Percentiles rank a stretch among this genome's conserved stretches.
These are phyloP conservation scores for Leavenworthia alabamica DNA, from an alignment of 345 rosid species.

Conservation along the genomic window DNA sequence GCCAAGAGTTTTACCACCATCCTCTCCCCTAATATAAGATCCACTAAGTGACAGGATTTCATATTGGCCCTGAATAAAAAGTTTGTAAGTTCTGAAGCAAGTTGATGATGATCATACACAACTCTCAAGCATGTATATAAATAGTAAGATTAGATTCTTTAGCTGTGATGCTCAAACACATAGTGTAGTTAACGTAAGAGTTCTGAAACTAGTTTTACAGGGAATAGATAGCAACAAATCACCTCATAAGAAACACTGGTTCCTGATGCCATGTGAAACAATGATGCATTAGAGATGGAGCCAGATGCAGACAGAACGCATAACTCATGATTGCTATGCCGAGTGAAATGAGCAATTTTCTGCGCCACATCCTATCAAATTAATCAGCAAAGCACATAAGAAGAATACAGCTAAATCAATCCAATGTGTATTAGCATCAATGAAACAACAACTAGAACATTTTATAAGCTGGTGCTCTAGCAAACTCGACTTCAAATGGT, in stretches of 20 bases:
- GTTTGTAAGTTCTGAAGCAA: constrained; percentile 12
- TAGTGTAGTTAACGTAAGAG: background rate
- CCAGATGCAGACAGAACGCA: constrained; percentile 91
- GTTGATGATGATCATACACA: constrained; percentile 16
- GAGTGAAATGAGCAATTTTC: constrained; percentile 58
- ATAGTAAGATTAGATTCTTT: background rate
- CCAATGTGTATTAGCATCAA: background rate
- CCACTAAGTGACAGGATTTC: constrained; percentile 83
- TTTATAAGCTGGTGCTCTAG: too few species aligned
- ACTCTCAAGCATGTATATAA: background rate
- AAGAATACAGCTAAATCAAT: background rate
- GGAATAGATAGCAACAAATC: constrained; percentile 15
- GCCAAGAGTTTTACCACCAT: constrained; percentile 78
- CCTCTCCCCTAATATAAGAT: constrained; percentile 64
- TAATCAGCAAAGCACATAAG: constrained; percentile 22
- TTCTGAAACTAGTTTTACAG: constrained; percentile 1
- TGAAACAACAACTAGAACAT: background rate
- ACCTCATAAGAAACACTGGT: constrained; percentile 82
- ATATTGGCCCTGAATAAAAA: constrained; percentile 63
- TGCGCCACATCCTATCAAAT: constrained; percentile 70
- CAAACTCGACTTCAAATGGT: too few species aligned
- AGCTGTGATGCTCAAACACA: background rate
- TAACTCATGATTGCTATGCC: constrained; percentile 71
- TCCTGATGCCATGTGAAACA: constrained; percentile 79
- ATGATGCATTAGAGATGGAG: constrained; percentile 65